Evolutionary conservation across 257 asterid species (phyloP).

Genomic region (Lavandula angustifolia): DNA sequence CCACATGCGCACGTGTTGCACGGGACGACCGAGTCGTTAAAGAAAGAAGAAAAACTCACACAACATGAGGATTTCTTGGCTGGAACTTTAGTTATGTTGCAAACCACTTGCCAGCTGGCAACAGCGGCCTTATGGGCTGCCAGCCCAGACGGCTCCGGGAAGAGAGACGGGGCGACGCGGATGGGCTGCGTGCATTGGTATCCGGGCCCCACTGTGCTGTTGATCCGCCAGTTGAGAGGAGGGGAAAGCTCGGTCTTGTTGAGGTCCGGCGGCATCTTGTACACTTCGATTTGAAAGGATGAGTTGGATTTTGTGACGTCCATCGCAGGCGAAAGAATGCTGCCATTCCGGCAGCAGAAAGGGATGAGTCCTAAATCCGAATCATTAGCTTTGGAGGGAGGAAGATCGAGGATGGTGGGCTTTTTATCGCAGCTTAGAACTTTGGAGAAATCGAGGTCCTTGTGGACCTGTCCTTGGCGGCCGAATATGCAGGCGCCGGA

Average conservation of each 20-base stretch:
- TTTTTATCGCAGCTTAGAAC: slow-evolving; percentile 49
- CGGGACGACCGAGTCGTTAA: slow-evolving; percentile 65
- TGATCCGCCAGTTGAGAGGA: slow-evolving; percentile 61
- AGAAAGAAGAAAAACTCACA: slow-evolving; percentile 72
- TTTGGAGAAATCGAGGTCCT: slow-evolving; percentile 48
- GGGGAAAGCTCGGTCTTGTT: slow-evolving; percentile 53
- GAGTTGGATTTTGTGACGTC: slow-evolving; percentile 54
- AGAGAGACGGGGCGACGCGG: slow-evolving; percentile 48
- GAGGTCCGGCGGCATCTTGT: slow-evolving; percentile 71
- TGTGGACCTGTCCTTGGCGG: slow-evolving; percentile 45
- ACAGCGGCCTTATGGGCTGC: slow-evolving; percentile 45
- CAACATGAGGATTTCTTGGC: slow-evolving; percentile 52
- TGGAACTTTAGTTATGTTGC: slow-evolving; percentile 42
- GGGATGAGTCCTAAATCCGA: slow-evolving; percentile 57
- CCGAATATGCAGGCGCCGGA: slow-evolving; percentile 58
- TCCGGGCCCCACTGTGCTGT: slow-evolving; percentile 43
- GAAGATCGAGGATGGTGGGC: slow-evolving; percentile 70
- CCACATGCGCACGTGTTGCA: slow-evolving; percentile 85
- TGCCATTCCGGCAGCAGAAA: slow-evolving; percentile 68
- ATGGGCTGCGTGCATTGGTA: slow-evolving; percentile 59
- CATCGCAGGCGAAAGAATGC: slow-evolving; percentile 53
- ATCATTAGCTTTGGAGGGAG: slow-evolving; percentile 53
- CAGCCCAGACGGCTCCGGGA: slow-evolving; percentile 55
- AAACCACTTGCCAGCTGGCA: slow-evolving; percentile 67
- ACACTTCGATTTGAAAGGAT: slow-evolving; percentile 57